phyloP scores from a whole-genome alignment of 1,284 basidiomycete genomes.

The Cutaneotrichosporon cyanovorans region DNA sequence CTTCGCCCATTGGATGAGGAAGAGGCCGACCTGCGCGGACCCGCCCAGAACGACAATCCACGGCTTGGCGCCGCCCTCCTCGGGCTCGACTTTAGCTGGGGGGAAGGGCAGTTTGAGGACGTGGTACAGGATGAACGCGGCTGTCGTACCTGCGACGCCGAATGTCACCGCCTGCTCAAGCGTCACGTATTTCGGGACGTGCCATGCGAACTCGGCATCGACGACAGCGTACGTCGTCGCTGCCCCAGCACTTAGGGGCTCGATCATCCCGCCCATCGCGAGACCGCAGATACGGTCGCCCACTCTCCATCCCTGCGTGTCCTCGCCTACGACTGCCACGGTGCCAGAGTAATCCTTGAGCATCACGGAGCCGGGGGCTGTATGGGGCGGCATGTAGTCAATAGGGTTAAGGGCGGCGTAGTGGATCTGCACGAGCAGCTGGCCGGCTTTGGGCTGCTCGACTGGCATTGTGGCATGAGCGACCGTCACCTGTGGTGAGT shows the following conservation, averaged over 20 bases:
- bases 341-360: constrained; percentile 50
- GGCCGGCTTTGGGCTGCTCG: neutral
- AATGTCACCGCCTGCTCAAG: constrained; percentile 46
- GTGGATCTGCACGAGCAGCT: constrained; percentile 5
- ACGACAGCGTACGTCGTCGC: constrained; percentile 46
- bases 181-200: constrained; percentile 17
- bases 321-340: constrained; percentile 44
- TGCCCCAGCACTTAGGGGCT: constrained; percentile 23
- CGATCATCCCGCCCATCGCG: constrained; percentile 46
- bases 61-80: constrained; percentile 3
- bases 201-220: constrained; percentile 18
- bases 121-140: constrained; percentile 11
- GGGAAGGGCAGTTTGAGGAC: neutral
- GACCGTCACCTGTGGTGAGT: no score
- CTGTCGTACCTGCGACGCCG: constrained; percentile 45
- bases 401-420: constrained; percentile 5
- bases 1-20: constrained; percentile 47
- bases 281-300: constrained; percentile 50
- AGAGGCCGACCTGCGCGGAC: constrained; percentile 47
- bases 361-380: constrained; percentile 32
- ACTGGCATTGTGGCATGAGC: neutral
- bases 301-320: constrained; percentile 22
- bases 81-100: neutral
- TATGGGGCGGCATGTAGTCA: constrained; percentile 33
- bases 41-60: constrained; percentile 47